These are phyloP conservation scores for Kalanchoe fedtschenkoi DNA, from an alignment of 164 flowering plant species.

Conservation along the genomic window DNA sequence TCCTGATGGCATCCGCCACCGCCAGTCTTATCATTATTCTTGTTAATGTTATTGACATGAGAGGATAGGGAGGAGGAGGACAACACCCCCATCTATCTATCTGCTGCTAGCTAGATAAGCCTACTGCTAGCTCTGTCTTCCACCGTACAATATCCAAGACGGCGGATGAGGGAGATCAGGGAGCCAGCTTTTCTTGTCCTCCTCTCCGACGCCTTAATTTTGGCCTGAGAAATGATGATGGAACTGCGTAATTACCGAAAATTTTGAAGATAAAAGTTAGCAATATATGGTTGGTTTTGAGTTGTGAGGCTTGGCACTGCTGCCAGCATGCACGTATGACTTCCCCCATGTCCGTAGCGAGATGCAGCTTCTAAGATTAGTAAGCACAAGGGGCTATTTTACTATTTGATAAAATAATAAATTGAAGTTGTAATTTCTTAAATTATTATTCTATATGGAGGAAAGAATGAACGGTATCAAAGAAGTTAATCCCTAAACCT, in stretches of 20 bases:
- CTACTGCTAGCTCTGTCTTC: background rate
- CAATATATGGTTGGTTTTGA: background rate
- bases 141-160: background rate
- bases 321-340: no score
- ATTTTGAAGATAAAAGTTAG: background rate
- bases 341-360: no score
- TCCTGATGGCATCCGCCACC: constrained; percentile 40
- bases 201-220: no score
- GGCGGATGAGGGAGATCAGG: background rate
- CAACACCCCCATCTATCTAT: constrained; percentile 1
- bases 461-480: no score
- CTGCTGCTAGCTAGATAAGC: no score
- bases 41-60: background rate
- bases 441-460: no score
- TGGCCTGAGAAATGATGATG: background rate
- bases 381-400: no score
- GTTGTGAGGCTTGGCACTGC: background rate
- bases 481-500: no score
- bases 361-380: no score
- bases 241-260: background rate
- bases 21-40: constrained; percentile 10
- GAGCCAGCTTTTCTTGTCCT: background rate
- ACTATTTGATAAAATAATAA: no score
- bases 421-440: no score
- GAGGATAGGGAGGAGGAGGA: constrained; percentile 2